A percentile compares a stretch with the other conserved stretches of the same genome.
Evolutionary conservation across 495 filamentous ascomycete species (phyloP).

Genomic region (Penicillium herquei): DNA sequence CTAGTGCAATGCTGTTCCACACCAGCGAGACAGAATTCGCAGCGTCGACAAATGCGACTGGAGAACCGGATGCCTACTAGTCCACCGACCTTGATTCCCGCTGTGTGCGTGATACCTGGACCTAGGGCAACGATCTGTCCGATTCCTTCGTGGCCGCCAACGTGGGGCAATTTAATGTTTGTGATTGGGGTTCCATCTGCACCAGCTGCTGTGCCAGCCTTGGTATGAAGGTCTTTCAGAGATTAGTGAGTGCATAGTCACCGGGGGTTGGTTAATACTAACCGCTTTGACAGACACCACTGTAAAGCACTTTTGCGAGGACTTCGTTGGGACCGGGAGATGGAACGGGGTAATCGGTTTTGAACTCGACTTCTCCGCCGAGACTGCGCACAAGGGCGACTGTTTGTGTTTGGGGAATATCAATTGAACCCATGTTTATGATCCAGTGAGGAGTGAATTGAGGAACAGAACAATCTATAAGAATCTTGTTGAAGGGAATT

Average conservation of each 20-base stretch:
- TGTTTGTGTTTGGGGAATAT: slow-evolving; percentile 43
- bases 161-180: slow-evolving; percentile 47
- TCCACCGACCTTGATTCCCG: slow-evolving; percentile 35
- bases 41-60: slow-evolving; percentile 46
- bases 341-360: slow-evolving; percentile 46
- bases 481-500: neutral
- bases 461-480: neutral
- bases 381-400: slow-evolving; percentile 45
- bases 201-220: slow-evolving; percentile 42
- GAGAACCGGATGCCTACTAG: slow-evolving; percentile 49
- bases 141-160: slow-evolving; percentile 51
- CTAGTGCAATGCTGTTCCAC: slow-evolving; percentile 45
- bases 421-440: slow-evolving; percentile 21
- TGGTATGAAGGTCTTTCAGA: slow-evolving; percentile 46
- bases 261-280: neutral
- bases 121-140: slow-evolving; percentile 44
- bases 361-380: slow-evolving; percentile 45
- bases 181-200: slow-evolving; percentile 47
- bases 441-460: neutral
- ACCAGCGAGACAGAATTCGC: slow-evolving; percentile 47
- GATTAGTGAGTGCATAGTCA: neutral
- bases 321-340: slow-evolving; percentile 45
- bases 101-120: slow-evolving; percentile 23
- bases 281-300: slow-evolving; percentile 51
- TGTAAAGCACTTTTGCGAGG: slow-evolving; percentile 48